Base-by-base conservation (phyloP, 1,284 basidiomycete species). In the Melampsora americana region DNA sequence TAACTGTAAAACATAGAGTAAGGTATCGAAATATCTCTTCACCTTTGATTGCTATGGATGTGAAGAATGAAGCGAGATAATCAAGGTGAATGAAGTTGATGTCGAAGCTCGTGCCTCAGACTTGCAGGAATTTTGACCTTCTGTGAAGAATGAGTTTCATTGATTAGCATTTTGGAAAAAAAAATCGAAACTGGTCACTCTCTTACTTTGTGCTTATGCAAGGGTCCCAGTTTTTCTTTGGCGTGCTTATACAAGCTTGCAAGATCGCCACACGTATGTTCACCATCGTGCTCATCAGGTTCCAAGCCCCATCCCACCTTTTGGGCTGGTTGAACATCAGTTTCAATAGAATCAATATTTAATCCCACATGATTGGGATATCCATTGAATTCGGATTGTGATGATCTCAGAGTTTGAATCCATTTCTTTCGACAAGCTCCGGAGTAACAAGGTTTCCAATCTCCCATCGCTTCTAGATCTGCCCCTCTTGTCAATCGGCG, bases 391-490 rank as follows among this genome's bases (percentile, higher is more conserved):
- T 76, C 73, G 46, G 48, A 59, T 39, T 76, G 66, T 20, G 73
- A 76, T 7, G 73, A 76, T 48, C 73, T 67, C 1, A 76, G 23
- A 20, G 50, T 69, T 30, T 76, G 66, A 16, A 76, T 65, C 73
- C 73, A 76, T 76, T 76, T 76, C 66, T 69, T 69, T n/a, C 73
- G 50, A 48, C 73, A 76, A 9, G 60, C 73, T 16, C 73, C 73
- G 5, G 73, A 76, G 32, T 76, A 76, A 61, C 73, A 76, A 18
- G 66, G 66, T 69, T 76, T 76, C 66, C 66, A 69, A 30, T 35
- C 56, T 18, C 48, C n/a, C 26, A 32, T 66, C 14, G 65, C 50
- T 6, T 28, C 1, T 39, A 39, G 30, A 39, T 60, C n/a, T 9
- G 66, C 73, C 11, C 66, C 73, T 11, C 73, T n/a, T n/a, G 42